Conservation (phyloP, 208 protist species). For the Leishmania lainsoni region DNA sequence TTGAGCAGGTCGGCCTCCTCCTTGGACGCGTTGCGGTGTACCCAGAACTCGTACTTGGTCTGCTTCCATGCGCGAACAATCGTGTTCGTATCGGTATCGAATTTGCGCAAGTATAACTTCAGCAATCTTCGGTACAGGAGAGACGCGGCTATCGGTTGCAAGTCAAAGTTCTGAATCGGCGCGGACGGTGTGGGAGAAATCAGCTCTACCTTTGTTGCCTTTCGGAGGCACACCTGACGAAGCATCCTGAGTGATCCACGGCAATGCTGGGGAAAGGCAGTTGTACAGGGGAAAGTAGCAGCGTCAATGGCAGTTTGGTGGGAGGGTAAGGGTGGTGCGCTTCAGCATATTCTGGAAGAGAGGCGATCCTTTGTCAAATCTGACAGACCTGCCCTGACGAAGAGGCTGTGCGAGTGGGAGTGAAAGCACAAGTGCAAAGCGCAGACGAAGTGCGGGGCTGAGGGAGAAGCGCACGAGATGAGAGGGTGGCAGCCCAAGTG, state of each 20-base stretch:
- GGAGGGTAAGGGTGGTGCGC: too few species aligned
- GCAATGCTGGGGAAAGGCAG: neutral
- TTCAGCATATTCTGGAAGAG: neutral
- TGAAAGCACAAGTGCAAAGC: neutral
- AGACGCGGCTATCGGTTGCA: slow-evolving; percentile 59
- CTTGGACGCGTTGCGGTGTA: slow-evolving; percentile 40
- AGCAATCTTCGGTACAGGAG: slow-evolving; percentile 80
- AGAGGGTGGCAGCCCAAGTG: neutral
- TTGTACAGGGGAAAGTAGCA: neutral
- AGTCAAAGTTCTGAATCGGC: slow-evolving; percentile 50
- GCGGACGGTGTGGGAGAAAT: slow-evolving; percentile 69
- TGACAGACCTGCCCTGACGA: neutral
- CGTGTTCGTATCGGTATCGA: slow-evolving; percentile 85
- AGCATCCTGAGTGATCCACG: slow-evolving; percentile 15
- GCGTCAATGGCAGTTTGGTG: neutral
- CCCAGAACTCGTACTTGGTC: slow-evolving; percentile 90
- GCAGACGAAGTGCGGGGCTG: neutral
- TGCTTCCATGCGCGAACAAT: slow-evolving; percentile 88
- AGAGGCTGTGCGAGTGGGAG: neutral
- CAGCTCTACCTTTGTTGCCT: slow-evolving; percentile 64
- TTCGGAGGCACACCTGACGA: slow-evolving; percentile 17
- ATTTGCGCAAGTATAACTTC: slow-evolving; percentile 86
- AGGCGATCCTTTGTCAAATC: neutral
- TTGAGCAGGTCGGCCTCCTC: slow-evolving; percentile 73
- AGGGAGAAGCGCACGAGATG: neutral